A percentile compares a stretch with the other conserved stretches of the same genome.
Evolutionary conservation across 1,284 basidiomycete genomes (phyloP).

Genomic region (Cutaneotrichosporon cutaneum): DNA sequence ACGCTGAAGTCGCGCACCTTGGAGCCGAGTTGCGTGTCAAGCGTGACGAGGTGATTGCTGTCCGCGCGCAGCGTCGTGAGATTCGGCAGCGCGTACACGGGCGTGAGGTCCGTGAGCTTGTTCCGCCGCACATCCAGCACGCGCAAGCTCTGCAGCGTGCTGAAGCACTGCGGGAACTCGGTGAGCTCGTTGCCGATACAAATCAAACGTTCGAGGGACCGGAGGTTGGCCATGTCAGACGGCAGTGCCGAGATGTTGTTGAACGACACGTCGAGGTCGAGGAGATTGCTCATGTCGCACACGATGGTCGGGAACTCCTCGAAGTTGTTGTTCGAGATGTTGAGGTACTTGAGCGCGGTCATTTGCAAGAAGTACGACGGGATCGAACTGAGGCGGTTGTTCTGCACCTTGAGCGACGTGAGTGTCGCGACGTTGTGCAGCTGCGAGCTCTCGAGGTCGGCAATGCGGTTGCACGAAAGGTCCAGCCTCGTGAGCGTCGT

Average conservation of each 20-base stretch:
- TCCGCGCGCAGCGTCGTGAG: slow-evolving; percentile 71
- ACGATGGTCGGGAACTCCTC: slow-evolving; percentile 74
- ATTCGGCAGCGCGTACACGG: slow-evolving; percentile 67
- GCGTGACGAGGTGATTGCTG: slow-evolving; percentile 73
- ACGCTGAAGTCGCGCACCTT: slow-evolving; percentile 58
- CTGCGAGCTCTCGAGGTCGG: slow-evolving; percentile 80
- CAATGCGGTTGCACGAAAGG: slow-evolving; percentile 89
- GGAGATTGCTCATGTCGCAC: slow-evolving; percentile 68
- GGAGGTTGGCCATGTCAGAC: slow-evolving; percentile 71
- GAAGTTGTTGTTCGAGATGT: slow-evolving; percentile 98
- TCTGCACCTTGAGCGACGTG: slow-evolving; percentile 74
- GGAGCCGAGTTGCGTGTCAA: slow-evolving; percentile 72
- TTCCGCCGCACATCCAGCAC: slow-evolving; percentile 82
- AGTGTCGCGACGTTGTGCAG: slow-evolving; percentile 76
- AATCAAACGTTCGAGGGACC: slow-evolving; percentile 70
- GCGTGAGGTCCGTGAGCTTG: slow-evolving; percentile 69
- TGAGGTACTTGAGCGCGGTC: slow-evolving; percentile 70
- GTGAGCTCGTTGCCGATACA: slow-evolving; percentile 85
- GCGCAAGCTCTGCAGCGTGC: slow-evolving; percentile 63
- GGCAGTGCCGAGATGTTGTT: slow-evolving; percentile 84
- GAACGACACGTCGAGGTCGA: slow-evolving; percentile 92
- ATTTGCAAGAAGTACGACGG: slow-evolving; percentile 82
- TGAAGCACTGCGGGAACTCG: slow-evolving; percentile 69
- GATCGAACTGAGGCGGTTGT: slow-evolving; percentile 86
- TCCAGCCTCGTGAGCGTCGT: slow-evolving; percentile 78